phyloP scores from a whole-genome alignment of 176 grass and related monocot genomes.

The Hordeum marinum region DNA sequence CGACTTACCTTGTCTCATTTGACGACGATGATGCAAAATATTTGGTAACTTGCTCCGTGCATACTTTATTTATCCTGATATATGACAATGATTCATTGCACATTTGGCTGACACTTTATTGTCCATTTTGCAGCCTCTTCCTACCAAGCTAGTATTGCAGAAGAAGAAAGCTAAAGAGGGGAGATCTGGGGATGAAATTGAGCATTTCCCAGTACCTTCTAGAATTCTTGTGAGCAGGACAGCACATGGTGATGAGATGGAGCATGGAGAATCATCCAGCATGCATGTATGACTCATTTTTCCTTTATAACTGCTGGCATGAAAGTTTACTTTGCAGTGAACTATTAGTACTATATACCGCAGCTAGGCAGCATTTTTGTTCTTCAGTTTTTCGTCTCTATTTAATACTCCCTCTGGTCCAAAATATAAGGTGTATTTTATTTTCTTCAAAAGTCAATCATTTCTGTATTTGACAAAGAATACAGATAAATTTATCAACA shows the following conservation, averaged over 20 bases:
- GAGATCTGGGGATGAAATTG: slow-evolving; percentile 77
- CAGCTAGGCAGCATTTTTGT: neutral
- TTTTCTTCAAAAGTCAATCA: neutral
- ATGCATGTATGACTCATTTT: slow-evolving; percentile 60
- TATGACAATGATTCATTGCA: slow-evolving; percentile 10
- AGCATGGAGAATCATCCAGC: slow-evolving; percentile 59
- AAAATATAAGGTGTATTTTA: neutral
- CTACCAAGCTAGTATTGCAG: slow-evolving; percentile 91
- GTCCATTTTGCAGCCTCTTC: slow-evolving; percentile 70
- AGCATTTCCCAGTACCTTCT: slow-evolving; percentile 90
- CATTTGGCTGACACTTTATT: slow-evolving; percentile 11
- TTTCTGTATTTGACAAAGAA: neutral
- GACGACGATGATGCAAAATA: slow-evolving; percentile 74
- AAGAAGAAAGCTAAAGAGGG: slow-evolving; percentile 98
- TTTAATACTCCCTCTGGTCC: neutral
- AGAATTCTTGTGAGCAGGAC: slow-evolving; percentile 73
- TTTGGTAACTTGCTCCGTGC: slow-evolving; percentile 59
- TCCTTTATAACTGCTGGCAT: neutral
- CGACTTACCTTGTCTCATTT: slow-evolving; percentile 85
- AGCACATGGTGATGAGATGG: slow-evolving; percentile 49
- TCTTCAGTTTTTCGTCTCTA: neutral
- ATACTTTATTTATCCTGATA: slow-evolving; percentile 8
- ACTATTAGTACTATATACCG: neutral
- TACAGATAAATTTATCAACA: neutral
- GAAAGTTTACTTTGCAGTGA: neutral